These are phyloP conservation scores for Rhizopogon rudus DNA, from an alignment of 768 basidiomycete genomes.

Conservation along the genomic window DNA sequence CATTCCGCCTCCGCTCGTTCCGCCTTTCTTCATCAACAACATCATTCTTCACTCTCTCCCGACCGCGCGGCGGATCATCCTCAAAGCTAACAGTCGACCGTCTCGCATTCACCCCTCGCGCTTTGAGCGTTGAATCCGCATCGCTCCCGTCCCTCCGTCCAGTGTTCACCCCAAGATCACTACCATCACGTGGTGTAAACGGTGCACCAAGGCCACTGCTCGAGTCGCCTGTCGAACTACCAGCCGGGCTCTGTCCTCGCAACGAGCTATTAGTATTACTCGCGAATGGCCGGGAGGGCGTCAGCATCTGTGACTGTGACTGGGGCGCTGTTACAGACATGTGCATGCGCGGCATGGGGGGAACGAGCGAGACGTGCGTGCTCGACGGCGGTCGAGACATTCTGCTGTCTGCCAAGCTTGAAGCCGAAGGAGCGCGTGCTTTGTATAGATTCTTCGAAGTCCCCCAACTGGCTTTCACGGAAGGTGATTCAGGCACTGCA, in stretches of 20 bases:
- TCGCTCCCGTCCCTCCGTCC: conserved; percentile 17
- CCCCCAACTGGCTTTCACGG: conserved; percentile 18
- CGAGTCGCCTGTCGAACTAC: conserved; percentile 80
- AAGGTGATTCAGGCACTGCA: conserved; percentile 28
- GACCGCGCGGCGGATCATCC: conserved; percentile 33
- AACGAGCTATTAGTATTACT: conserved; percentile 24
- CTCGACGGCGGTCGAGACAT: conserved; percentile 8
- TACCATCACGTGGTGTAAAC: conserved; percentile 74
- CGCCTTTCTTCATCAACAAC: conserved; percentile 48
- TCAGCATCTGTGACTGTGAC: conserved; percentile 4
- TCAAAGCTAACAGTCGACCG: conserved; percentile 68
- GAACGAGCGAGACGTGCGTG: conserved; percentile 4
- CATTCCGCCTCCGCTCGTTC: conserved; percentile 69
- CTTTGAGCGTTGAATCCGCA: conserved; percentile 22
- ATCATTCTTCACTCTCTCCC: conserved; percentile 25
- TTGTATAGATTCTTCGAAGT: conserved; percentile 5
- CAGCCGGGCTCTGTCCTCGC: conserved; percentile 62
- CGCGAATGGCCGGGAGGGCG: conserved; percentile 55
- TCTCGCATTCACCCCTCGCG: conserved; percentile 37
- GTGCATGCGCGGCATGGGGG: conserved; percentile 6
- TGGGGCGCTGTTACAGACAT: conserved; percentile 17
- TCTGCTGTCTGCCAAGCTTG: conserved; percentile 7
- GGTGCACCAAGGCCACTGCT: conserved; percentile 67
- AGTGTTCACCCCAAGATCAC: conserved; percentile 40
- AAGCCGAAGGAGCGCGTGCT: conserved; percentile 9